Evolutionary conservation across 2,329 filamentous ascomycete species (phyloP).

Genomic region (Aspergillus sp.): DNA sequence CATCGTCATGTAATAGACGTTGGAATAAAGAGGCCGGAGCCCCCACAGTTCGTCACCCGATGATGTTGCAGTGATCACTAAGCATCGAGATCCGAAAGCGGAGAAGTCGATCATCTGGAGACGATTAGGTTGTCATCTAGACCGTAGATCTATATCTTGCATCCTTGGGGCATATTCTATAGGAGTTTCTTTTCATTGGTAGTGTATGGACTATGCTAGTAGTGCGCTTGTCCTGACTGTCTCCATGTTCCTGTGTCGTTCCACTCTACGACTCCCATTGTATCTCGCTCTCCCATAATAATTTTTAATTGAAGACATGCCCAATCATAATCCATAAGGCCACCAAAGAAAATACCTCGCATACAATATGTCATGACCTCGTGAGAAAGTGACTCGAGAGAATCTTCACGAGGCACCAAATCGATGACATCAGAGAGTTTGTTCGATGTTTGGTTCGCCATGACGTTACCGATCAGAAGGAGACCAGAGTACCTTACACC

Average conservation of each 20-base stretch:
- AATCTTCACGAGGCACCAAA: background rate
- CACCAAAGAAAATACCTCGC: background rate
- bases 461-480: conserved; percentile 16
- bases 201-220: too few species aligned
- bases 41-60: conserved; percentile 16
- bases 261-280: too few species aligned
- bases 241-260: too few species aligned
- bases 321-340: background rate
- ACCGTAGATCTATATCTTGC: too few species aligned
- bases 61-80: conserved; percentile 11
- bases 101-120: conserved; percentile 8
- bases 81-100: conserved; percentile 5
- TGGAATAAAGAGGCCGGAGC: background rate
- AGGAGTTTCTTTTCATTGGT: too few species aligned
- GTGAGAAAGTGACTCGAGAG: background rate
- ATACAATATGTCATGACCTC: background rate
- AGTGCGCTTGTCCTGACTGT: too few species aligned
- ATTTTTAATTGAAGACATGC: too few species aligned
- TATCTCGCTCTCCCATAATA: too few species aligned
- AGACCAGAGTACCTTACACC: background rate
- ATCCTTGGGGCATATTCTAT: too few species aligned
- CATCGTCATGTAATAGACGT: conserved; percentile 6
- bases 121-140: too few species aligned
- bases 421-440: conserved; percentile 20
- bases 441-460: conserved; percentile 5